phyloP scores from a whole-genome alignment of 2,329 filamentous ascomycete species.

The Penicillium sp. region DNA sequence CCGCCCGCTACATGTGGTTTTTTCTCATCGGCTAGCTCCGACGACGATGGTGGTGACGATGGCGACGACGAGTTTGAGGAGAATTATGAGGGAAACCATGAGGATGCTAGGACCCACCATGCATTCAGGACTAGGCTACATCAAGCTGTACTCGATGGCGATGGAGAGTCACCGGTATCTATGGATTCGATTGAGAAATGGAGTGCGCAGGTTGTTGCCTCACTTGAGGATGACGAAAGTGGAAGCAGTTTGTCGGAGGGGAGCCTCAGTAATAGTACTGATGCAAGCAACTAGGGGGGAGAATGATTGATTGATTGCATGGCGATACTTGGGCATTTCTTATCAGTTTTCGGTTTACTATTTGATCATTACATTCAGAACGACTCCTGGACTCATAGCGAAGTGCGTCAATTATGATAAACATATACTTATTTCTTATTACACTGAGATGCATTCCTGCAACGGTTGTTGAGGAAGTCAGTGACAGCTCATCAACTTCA shows the following conservation, averaged over 20 bases:
- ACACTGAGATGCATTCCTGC: too few species aligned
- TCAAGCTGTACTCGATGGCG: too few species aligned
- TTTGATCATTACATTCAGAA: too few species aligned
- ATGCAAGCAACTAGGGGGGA: background rate
- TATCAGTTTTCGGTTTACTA: too few species aligned
- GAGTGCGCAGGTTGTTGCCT: slow-evolving; percentile 7
- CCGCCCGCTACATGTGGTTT: slow-evolving; percentile 27
- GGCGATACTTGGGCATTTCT: too few species aligned
- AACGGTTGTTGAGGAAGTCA: too few species aligned
- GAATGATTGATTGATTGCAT: background rate
- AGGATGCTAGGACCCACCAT: background rate
- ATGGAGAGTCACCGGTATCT: background rate
- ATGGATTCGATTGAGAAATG: slow-evolving; percentile 8
- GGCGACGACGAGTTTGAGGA: background rate
- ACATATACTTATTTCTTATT: too few species aligned
- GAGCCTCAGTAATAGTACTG: too few species aligned
- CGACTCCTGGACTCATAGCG: too few species aligned
- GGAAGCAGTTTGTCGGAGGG: background rate
- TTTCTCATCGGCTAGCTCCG: slow-evolving; percentile 17
- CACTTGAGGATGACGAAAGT: background rate
- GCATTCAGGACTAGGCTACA: background rate
- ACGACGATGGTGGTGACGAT: background rate
- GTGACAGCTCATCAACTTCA: too few species aligned
- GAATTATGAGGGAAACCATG: background rate
- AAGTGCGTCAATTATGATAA: too few species aligned